Conservation (phyloP, 2,329 filamentous ascomycete species). For the Chrysoporthe austroafricana region DNA sequence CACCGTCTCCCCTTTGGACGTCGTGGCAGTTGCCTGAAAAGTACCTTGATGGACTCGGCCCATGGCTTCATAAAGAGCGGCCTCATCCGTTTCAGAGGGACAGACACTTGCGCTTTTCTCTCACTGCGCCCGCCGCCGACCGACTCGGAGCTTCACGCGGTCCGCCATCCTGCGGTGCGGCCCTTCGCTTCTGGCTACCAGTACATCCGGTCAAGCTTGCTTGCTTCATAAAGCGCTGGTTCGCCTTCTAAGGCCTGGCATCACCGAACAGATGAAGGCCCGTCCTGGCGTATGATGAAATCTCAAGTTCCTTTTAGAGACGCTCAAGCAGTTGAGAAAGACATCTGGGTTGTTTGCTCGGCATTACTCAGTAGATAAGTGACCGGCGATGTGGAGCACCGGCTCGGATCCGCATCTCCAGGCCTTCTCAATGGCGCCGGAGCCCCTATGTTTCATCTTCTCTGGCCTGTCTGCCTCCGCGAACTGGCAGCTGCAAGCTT, state of each 20-base stretch:
- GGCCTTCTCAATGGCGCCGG: not conserved
- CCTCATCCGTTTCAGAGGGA: not conserved
- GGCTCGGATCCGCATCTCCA: not conserved
- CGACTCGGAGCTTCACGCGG: not conserved
- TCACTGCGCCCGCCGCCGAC: not conserved
- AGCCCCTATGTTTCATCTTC: not conserved
- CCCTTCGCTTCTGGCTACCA: too few relatives aligned
- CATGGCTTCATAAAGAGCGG: not conserved
- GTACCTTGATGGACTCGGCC: not conserved
- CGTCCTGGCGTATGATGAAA: not conserved
- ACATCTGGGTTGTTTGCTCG: not conserved
- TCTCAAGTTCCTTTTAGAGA: not conserved
- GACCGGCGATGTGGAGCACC: slow-evolving; percentile 14
- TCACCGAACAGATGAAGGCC: too few relatives aligned
- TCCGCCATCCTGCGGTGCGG: not conserved
- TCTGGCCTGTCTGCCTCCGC: not conserved
- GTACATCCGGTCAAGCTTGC: not conserved
- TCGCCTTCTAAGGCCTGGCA: too few relatives aligned
- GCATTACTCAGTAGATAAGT: not conserved
- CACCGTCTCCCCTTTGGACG: too few relatives aligned
- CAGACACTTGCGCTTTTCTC: not conserved
- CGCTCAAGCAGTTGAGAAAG: not conserved
- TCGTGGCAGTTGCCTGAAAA: not conserved
- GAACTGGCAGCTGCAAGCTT: not conserved
- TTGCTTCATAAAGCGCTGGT: too few relatives aligned